These are phyloP conservation scores for Blastobotrys ciferrii DNA, from an alignment of 1,139 yeast genomes.

Conservation along the genomic window DNA sequence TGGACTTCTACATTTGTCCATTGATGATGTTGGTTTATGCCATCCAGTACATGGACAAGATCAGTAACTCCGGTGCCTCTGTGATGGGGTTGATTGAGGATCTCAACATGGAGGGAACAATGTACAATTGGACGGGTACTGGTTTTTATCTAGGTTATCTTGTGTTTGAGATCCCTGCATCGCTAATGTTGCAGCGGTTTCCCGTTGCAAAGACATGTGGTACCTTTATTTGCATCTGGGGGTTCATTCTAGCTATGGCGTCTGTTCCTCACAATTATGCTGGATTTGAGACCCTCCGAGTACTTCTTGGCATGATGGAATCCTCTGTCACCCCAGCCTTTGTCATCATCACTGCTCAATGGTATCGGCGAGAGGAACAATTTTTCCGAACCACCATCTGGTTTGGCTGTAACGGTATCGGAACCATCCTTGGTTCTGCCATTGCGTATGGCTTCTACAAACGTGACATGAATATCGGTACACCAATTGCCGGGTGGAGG, in stretches of 20 bases:
- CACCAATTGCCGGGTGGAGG: slow-evolving; percentile 54
- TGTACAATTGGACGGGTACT: slow-evolving; percentile 44
- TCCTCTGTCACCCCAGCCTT: slow-evolving; percentile 57
- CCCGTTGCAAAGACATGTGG: slow-evolving; percentile 56
- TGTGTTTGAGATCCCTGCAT: slow-evolving; percentile 52
- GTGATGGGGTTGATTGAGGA: slow-evolving; percentile 38
- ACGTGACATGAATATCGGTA: slow-evolving; percentile 38
- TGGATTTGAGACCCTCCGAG: slow-evolving; percentile 54
- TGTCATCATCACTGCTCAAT: slow-evolving; percentile 27
- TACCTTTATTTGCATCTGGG: slow-evolving; percentile 49
- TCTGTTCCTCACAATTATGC: slow-evolving; percentile 55
- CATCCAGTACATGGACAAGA: slow-evolving; percentile 15
- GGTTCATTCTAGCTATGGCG: slow-evolving; percentile 45
- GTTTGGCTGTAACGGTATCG: slow-evolving; percentile 42
- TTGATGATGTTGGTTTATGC: slow-evolving; percentile 11
- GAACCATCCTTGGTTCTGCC: slow-evolving; percentile 38
- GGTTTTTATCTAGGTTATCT: slow-evolving; percentile 54
- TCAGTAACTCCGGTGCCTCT: slow-evolving; percentile 58
- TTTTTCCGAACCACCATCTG: slow-evolving; percentile 56
- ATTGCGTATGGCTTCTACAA: slow-evolving; percentile 43
- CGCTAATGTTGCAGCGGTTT: slow-evolving; percentile 48
- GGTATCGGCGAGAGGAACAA: slow-evolving; percentile 35
- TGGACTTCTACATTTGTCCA: slow-evolving; percentile 14
- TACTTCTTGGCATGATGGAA: slow-evolving; percentile 58
- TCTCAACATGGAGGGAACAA: slow-evolving; percentile 14